These are phyloP conservation scores for Talaromyces ruber DNA, from an alignment of 495 filamentous ascomycete species.

Conservation along the genomic window DNA sequence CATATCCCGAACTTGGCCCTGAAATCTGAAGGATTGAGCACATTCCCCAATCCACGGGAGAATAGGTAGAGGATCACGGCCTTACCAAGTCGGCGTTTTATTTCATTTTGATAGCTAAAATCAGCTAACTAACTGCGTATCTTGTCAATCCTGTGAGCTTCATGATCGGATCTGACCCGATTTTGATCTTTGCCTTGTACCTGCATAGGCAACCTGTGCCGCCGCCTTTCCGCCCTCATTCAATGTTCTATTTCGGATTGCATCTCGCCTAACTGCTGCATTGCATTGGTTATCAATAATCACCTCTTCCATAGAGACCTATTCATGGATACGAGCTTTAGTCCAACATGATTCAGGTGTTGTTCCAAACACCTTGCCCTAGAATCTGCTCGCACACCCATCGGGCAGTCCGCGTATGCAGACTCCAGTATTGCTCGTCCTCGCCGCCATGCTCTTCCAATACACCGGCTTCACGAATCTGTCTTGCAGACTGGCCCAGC, in stretches of 20 bases:
- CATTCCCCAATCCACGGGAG: too few relatives aligned
- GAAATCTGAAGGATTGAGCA: too few relatives aligned
- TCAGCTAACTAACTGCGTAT: too few relatives aligned
- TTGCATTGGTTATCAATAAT: not conserved
- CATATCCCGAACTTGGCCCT: too few relatives aligned
- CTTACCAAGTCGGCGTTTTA: not conserved
- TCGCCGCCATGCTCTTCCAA: slow-evolving; percentile 16
- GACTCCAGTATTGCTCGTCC: slow-evolving; percentile 42
- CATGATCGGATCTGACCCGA: not conserved
- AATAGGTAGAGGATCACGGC: too few relatives aligned
- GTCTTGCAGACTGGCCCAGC: not conserved
- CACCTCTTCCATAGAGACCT: not conserved
- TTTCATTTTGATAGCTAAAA: not conserved
- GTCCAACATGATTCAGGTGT: not conserved
- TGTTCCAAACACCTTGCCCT: slow-evolving; percentile 3
- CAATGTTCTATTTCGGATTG: not conserved
- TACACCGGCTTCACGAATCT: slow-evolving; percentile 10
- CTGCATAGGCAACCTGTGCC: not conserved
- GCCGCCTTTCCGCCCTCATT: not conserved
- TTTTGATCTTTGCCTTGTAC: not conserved
- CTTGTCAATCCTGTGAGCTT: too few relatives aligned
- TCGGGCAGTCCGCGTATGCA: slow-evolving; percentile 64
- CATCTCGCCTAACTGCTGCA: not conserved
- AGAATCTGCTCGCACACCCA: slow-evolving; percentile 55
- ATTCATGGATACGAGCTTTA: not conserved